These are phyloP conservation scores for Lipomyces spencermartinsiae DNA, from an alignment of 805 yeast genomes.

Conservation along the genomic window DNA sequence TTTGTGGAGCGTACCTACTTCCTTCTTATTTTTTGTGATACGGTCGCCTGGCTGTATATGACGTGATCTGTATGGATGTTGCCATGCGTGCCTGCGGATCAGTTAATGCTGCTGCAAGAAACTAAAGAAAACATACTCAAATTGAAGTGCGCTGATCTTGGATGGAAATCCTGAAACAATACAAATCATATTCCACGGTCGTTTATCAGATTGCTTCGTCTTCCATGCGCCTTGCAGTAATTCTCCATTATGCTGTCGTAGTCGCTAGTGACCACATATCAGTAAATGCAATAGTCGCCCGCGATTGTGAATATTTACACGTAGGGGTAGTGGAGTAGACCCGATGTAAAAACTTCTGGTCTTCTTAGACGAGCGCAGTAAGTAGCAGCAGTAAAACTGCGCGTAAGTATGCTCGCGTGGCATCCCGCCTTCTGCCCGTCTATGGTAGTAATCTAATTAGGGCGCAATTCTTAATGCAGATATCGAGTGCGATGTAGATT, in stretches of 20 bases:
- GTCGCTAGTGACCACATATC: conserved; percentile 48
- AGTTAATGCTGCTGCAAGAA: background rate
- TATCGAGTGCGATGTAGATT: no score
- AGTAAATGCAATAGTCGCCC: background rate
- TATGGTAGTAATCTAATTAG: no score
- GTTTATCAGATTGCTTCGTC: conserved; percentile 60
- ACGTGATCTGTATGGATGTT: conserved; percentile 70
- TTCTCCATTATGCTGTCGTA: conserved; percentile 82
- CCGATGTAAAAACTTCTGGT: conserved; percentile 74
- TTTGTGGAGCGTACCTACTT: conserved; percentile 37
- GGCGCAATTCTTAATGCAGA: no score
- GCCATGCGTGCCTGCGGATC: conserved; percentile 67
- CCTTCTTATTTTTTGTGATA: conserved; percentile 44
- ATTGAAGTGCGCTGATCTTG: conserved; percentile 71
- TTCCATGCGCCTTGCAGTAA: conserved; percentile 72
- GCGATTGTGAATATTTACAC: conserved; percentile 44
- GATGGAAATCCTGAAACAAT: conserved; percentile 76
- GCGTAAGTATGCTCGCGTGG: conserved; percentile 20
- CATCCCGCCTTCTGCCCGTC: background rate
- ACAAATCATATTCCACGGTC: conserved; percentile 78
- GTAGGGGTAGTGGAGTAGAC: conserved; percentile 76
- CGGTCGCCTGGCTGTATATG: conserved; percentile 56
- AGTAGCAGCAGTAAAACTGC: conserved; percentile 71
- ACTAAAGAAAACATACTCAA: conserved; percentile 53
- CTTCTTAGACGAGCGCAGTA: conserved; percentile 65